Base-by-base conservation (phyloP, 164 flowering plant genomes). In the Nelumbo lutea region DNA sequence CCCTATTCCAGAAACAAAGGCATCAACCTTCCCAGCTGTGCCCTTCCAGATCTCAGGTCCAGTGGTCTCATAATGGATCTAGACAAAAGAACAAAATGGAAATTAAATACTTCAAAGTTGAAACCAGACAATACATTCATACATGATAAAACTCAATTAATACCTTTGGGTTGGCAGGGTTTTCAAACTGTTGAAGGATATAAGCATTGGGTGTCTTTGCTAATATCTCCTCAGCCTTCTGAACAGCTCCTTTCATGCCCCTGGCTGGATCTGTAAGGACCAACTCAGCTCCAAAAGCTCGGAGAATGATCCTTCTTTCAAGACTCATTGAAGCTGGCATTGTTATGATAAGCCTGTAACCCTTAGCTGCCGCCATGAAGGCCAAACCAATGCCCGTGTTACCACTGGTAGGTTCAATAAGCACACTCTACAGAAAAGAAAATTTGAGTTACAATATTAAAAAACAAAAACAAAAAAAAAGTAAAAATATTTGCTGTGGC, bases 21-120 rank as follows among this genome's bases (percentile, higher is more conserved):
- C 83, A 73, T 84, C 90, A 45, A 84, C 73, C 61, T 83, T 81
- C 4, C 84, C 86, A 51, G 72, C 82, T 0, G 87, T 69, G 9
- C 79, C 84, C 62, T 71, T 77, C 88, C 88, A 84, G 48, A 86
- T 83, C 76, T 86, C 90, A 2, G 90, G 90, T 62, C 88, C 90
- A 65, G 90, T 84, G 43, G 87, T 82, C 58, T 81, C 87, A 70
- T 84, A 83, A 64, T 86, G 90, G 64, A 86, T 69, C 87, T 86
- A 73, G 43, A 62, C 14, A 68, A 39, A 66, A 53, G 6, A 67
- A 46, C 3, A 58, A 56, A 42, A 2, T 3, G 38, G 65, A 9
- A 15, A 11, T 4, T 11, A 42, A 13, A 50, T 5, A 39, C n/a
- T 14, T 63, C 48, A 9, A 51, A 38, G 27, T 27, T 27, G 27